phyloP scores from a whole-genome alignment of 2,329 filamentous ascomycete species.

The Fusarium verticillioides region DNA sequence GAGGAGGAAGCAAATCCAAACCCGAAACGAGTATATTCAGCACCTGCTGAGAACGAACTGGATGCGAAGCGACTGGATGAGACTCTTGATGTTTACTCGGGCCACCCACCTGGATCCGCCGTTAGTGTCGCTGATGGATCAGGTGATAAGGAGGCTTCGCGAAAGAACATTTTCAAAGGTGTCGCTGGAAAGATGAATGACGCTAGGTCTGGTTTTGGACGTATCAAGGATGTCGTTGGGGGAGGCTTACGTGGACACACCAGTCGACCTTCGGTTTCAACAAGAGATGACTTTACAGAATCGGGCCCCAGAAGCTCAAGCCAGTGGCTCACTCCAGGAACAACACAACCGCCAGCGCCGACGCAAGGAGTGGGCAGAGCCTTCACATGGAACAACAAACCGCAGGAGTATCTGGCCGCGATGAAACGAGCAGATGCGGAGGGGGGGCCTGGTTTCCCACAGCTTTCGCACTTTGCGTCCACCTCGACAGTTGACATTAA shows the following conservation, averaged over 20 bases:
- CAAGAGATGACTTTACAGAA: conserved; percentile 64
- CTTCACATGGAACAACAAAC: conserved; percentile 73
- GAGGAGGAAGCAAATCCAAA: conserved; percentile 58
- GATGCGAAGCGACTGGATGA: conserved; percentile 60
- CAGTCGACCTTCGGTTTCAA: conserved; percentile 60
- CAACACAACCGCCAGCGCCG: conserved; percentile 51
- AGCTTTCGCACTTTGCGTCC: conserved; percentile 42
- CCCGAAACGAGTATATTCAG: conserved; percentile 61
- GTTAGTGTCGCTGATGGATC: conserved; percentile 60
- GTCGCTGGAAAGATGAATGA: conserved; percentile 83
- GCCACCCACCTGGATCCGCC: conserved; percentile 57
- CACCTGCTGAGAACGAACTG: conserved; percentile 63
- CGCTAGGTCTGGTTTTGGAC: conserved; percentile 82
- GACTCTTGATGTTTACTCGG: conserved; percentile 55
- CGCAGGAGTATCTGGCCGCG: conserved; percentile 65
- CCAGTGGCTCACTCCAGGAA: conserved; percentile 20
- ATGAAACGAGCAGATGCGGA: conserved; percentile 53
- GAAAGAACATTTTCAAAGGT: conserved; percentile 78
- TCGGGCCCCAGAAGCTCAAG: conserved; percentile 29
- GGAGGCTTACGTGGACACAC: conserved; percentile 64
- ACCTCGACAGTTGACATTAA: conserved; percentile 44
- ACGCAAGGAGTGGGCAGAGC: conserved; percentile 56
- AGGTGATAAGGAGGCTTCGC: conserved; percentile 66
- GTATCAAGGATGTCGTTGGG: conserved; percentile 87
- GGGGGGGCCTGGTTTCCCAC: conserved; percentile 39